A percentile compares a stretch with the other conserved stretches of the same genome.
Conservation (phyloP, 2,329 filamentous ascomycete genomes). For the Penicillium sp. region DNA sequence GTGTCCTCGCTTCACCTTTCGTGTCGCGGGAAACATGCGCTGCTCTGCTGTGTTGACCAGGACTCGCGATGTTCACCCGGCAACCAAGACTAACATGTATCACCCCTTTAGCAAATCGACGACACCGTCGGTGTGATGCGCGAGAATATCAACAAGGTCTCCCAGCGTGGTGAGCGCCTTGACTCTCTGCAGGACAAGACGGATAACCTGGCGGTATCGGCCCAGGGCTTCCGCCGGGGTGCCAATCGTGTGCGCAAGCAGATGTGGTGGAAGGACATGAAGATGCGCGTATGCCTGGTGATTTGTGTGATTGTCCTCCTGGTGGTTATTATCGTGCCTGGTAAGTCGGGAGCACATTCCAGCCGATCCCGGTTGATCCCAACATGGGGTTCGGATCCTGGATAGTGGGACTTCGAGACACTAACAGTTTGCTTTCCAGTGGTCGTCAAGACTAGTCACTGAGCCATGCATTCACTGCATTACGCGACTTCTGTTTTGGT, state of each 20-base stretch:
- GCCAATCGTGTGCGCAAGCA: constrained; percentile 95
- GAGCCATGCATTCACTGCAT: constrained; percentile 26
- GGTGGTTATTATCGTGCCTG: constrained; percentile 90
- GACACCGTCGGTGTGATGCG: constrained; percentile 93
- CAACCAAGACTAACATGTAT: constrained; percentile 20
- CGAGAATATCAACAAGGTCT: constrained; percentile 96
- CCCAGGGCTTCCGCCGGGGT: constrained; percentile 91
- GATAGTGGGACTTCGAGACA: neutral
- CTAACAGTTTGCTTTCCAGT: constrained; percentile 5
- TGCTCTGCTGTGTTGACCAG: neutral
- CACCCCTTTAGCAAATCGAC: constrained; percentile 78
- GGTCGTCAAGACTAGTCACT: constrained; percentile 29
- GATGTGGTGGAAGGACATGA: constrained; percentile 99
- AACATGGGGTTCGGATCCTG: neutral
- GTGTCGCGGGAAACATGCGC: neutral
- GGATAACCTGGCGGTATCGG: constrained; percentile 86
- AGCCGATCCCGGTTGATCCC: neutral
- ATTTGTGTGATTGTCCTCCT: constrained; percentile 87
- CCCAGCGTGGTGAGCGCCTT: constrained; percentile 84
- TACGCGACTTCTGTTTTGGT: constrained; percentile 29
- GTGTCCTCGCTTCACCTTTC: neutral
- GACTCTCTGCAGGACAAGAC: constrained; percentile 89
- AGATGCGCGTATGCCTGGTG: constrained; percentile 98
- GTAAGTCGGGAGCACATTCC: constrained; percentile 53
- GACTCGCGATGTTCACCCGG: neutral